Conservation (phyloP, 306 rosid genomes). For the Sicyos edulis region DNA sequence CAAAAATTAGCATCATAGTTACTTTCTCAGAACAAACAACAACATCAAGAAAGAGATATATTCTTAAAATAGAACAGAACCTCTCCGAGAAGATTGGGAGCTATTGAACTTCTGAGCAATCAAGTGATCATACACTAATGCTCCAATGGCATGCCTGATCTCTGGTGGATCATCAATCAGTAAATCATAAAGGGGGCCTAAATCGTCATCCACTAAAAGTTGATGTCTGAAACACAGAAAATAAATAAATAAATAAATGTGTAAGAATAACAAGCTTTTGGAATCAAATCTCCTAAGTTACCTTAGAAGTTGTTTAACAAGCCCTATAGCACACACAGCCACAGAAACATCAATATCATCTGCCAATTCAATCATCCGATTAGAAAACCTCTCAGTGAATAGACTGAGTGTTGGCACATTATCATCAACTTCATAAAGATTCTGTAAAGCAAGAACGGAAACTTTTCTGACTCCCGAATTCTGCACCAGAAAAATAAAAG, state of each 20-base stretch:
- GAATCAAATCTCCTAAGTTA: conserved; percentile 25
- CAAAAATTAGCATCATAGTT: conserved; percentile 24
- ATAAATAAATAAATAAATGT: conserved; percentile 22
- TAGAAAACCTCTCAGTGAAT: conserved; percentile 90
- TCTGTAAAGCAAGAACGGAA: conserved; percentile 79
- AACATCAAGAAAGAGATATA: conserved; percentile 17
- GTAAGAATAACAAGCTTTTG: conserved; percentile 14
- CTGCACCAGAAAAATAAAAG: conserved; percentile 35
- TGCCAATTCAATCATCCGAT: conserved; percentile 94
- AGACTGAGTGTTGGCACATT: conserved; percentile 84
- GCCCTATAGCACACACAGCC: conserved; percentile 89
- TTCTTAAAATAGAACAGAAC: conserved; percentile 29
- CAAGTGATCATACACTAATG: conserved; percentile 84
- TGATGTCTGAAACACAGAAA: conserved; percentile 66
- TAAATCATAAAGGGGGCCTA: conserved; percentile 88
- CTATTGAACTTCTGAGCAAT: conserved; percentile 81
- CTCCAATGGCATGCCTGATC: conserved; percentile 96
- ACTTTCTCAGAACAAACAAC: conserved; percentile 23
- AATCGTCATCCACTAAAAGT: conserved; percentile 91
- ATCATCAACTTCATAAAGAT: conserved; percentile 83
- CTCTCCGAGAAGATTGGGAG: conserved; percentile 61
- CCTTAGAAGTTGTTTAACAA: conserved; percentile 92
- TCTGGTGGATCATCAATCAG: conserved; percentile 89
- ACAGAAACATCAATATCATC: conserved; percentile 88
- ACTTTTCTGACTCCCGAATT: conserved; percentile 86